Conservation (phyloP, 2,329 filamentous ascomycete species). For the Triangularia setosa region DNA sequence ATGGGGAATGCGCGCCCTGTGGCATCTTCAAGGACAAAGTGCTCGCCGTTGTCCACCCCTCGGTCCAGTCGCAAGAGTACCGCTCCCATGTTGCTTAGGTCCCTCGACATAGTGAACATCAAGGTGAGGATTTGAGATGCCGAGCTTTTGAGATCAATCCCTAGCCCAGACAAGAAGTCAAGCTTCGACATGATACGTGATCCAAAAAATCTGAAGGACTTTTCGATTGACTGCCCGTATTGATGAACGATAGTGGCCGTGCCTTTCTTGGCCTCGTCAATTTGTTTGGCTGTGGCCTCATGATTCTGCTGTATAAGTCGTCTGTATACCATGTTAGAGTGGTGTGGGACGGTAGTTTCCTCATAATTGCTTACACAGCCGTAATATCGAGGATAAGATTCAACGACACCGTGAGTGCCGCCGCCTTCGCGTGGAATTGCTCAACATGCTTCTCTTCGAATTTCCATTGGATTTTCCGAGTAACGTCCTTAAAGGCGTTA, state of each 20-base stretch:
- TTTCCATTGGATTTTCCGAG: conserved; percentile 1
- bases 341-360: too few relatives aligned
- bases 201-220: background rate
- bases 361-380: background rate
- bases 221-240: background rate
- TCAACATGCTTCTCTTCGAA: background rate
- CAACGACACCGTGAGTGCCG: background rate
- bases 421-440: background rate
- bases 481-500: background rate
- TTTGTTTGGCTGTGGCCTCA: background rate
- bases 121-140: background rate
- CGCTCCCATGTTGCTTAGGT: background rate
- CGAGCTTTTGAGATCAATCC: background rate
- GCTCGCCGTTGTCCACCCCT: background rate
- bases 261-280: background rate
- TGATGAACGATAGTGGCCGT: background rate
- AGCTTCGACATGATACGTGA: background rate
- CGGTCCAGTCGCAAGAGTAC: background rate
- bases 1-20: background rate
- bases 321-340: background rate
- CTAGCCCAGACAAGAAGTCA: background rate
- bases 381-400: background rate
- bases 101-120: background rate
- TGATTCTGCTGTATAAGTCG: background rate
- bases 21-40: conserved; percentile 2